Evolutionary conservation across 441 rosid genomes (phyloP).

Genomic region (Flueggea neowawraea): DNA sequence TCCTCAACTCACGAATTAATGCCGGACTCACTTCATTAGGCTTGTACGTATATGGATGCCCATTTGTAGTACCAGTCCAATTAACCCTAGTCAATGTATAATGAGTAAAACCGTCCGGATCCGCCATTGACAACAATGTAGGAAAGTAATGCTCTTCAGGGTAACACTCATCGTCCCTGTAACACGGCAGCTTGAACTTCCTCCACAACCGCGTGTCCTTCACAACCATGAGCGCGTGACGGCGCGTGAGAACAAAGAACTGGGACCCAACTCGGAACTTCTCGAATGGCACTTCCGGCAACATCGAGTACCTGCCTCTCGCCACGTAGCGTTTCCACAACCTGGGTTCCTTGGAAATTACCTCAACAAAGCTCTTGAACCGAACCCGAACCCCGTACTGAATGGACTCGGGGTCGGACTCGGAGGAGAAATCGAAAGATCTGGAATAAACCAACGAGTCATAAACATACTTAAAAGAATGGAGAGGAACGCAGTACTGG

Average conservation of each 20-base stretch:
- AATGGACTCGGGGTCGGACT: too few species aligned
- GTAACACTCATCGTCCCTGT: slow-evolving; percentile 26
- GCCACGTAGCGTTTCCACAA: slow-evolving; percentile 34
- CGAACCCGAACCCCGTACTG: slow-evolving; percentile 39
- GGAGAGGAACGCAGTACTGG: slow-evolving; percentile 84
- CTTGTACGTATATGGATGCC: slow-evolving; percentile 77
- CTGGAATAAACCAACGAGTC: slow-evolving; percentile 24
- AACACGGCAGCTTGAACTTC: slow-evolving; percentile 28
- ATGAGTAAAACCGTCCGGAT: slow-evolving; percentile 22
- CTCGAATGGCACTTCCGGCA: slow-evolving; percentile 26
- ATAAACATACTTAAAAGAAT: slow-evolving; percentile 66
- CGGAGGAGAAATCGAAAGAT: slow-evolving; percentile 45
- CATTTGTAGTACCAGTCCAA: slow-evolving; percentile 55
- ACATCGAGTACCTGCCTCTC: slow-evolving; percentile 24
- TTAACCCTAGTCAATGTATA: slow-evolving; percentile 27
- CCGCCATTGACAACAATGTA: slow-evolving; percentile 27
- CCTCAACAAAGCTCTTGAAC: slow-evolving; percentile 28
- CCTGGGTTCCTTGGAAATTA: slow-evolving; percentile 23
- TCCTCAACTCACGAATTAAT: slow-evolving; percentile 54
- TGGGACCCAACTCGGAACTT: slow-evolving; percentile 31
- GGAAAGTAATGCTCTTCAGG: slow-evolving; percentile 37
- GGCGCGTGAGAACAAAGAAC: slow-evolving; percentile 28
- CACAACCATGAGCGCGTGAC: slow-evolving; percentile 26
- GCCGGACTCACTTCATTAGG: slow-evolving; percentile 50
- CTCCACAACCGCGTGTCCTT: slow-evolving; percentile 26